Evolutionary conservation across 768 basidiomycete species (phyloP), one percentile per base, ranked within the genome.

Genomic region (Tricholoma sp.): DNA sequence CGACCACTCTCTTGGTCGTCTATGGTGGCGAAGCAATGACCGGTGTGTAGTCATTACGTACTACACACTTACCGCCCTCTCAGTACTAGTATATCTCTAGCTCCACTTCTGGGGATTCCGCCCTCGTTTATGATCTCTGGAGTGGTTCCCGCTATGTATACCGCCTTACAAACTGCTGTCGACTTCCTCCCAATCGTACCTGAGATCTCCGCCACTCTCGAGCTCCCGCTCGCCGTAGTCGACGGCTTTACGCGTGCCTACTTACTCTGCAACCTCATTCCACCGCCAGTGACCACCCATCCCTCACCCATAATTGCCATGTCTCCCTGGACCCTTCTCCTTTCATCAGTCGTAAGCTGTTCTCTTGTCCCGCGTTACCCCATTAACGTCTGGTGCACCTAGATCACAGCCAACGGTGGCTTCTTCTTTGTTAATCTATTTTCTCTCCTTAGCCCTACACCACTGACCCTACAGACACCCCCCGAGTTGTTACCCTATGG

Each of bases 81-180:
- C 57, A 37, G 52, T 41, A 47, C 29, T 49, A 56, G 47, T 28
- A 17, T 55, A 32, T 57, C 55, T 29, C 12, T 61, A 89, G 88
- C 78, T 11, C 84, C 88, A 34, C 74, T 84, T 31, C 74, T 91
- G 53, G 80, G 85, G 3, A 62, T 80, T 29, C 78, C 89, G 1
- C 83, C 90, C 0, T 92, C 91, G 8, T 94, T 94, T 74, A 81
- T 94, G 78, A 58, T 84, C n/a, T 88, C 86, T 0, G 86, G 86
- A 1, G 76, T 80, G 7, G 76, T 83, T 4, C 84, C 88, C 1
- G 68, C 78, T 1, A 73, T 94, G 28, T 93, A 88, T 68, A 70
- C 79, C 9, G 65, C 69, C 12, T 70, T 77, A 0, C 91, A 91
- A 69, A 81, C 81, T 11, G 62, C 87, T 48, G 79, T 89, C 24